Evolutionary conservation across 495 filamentous ascomycete genomes (phyloP), one percentile per base, ranked within the genome.

Genomic region (Aspergillus biplanus): DNA sequence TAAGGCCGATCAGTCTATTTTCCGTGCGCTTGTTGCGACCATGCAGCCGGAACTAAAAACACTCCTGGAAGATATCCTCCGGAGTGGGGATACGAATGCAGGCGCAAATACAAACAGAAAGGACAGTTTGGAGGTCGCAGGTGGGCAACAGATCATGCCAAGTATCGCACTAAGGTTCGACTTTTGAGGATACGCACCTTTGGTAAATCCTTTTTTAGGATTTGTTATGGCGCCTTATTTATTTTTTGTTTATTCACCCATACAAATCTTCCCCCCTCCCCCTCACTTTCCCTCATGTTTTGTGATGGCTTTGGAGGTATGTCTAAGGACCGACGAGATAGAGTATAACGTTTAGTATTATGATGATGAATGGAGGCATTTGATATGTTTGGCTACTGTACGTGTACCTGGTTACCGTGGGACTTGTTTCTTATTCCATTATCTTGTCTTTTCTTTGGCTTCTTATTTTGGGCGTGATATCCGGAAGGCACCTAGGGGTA

Each of bases 101-200:
- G 69, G 69, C 15, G 58, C 70, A 35, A 70, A 69, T 6, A 68
- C 57, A 71, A 65, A 69, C 39, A 61, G 65, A 58, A 73, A 63
- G 33, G 78, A 74, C 27, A 73, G 70, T 64, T 72, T 70, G 33
- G 75, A 75, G 27, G 76, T 73, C 3, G 76, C 55, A 9, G 35
- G 42, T 58, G 82, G 76, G 48, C 82, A 82, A 37, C 85, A 80
- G 62, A 86, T 69, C 50, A 82, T 88, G 75, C 96, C 95, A 13
- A 96, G 78, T 63, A 99, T 99, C 83, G 92, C 92, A 56, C 71
- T 99, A 74, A 92, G 94, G 81, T 93, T 98, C 90, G 84, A 97
- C 71, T 97, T 99, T 84, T 82, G 72, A 52, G 48, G 27, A n/a
- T 55, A 27, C 42, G 5, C 39, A n/a, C 21, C 56, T 42, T 61